Evolutionary conservation across 2,329 filamentous ascomycete genomes (phyloP), one percentile per base, ranked within the genome.

Genomic region (Monilinia fructicola): DNA sequence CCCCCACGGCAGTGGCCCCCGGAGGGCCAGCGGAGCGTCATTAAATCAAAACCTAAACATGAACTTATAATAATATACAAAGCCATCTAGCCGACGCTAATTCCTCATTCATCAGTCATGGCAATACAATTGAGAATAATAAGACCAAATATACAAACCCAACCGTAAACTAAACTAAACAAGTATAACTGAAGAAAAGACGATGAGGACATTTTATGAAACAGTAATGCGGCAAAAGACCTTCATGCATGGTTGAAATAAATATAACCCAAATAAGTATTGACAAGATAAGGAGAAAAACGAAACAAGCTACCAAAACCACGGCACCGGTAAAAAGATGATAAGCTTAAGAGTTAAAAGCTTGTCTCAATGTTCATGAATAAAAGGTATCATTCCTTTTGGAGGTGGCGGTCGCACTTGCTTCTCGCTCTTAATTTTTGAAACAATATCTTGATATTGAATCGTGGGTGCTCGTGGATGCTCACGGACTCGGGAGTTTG

Each of bases 171-270:
- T 35, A 1, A 35, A 35, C 6, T 50, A 23, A 2, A 53, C 2
- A 18, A 53, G 50, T 16, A 60, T 44, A 48, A 56, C 6, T 38
- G 10, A 3, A 48, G 31, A 48, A 60, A 38, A 35, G 26, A 4
- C 58, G 12, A 31, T 60, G 11, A 21, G 6, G 3, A 11, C 16
- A 50, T 26, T 16, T 18, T 16, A 31, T 38, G 21, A 60, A 60
- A 60, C 58, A 35, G 42, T 38, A 38, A 21, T 50, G 26, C 58
- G 44, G 18, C 44, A 9, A 38, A 48, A 14, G 35, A 2, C 23
- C 28, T 48, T 50, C 58, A 60, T 50, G 26, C 58, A 63, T 28
- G 21, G 14, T 23, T 4, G 14, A 35, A 61, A 61, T 12, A 23
- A 61, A n/a, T n/a, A 50, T 18, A 23, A 11, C 11, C 6, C 52